Base-by-base conservation (phyloP, 1,284 basidiomycete species). In the Coriolopsis trogii region DNA sequence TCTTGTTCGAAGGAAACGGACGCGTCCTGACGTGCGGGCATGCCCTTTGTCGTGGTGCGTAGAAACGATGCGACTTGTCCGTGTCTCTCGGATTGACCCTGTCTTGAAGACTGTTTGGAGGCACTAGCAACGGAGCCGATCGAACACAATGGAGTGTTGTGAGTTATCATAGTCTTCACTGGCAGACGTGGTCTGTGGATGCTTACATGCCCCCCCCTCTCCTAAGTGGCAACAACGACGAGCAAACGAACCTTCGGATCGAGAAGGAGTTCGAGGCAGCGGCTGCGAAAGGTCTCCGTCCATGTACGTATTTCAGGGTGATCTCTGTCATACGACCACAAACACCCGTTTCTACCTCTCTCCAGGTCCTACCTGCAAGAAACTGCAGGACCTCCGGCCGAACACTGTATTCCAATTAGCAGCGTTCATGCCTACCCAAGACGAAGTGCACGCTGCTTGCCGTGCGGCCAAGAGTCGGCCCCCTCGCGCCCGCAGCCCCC, bases 101-200 rank as follows among this genome's bases (percentile, higher is more conserved):
- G 37, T 28, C 16, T 7, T 7, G 5, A 36, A 82, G 82, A 85
- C 41, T 85, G 84, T 59, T 62, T 78, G 23, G 65, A 78, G 13
- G 77, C 80, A 36, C 61, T 84, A 24, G 71, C 71, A 40, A 77
- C 77, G 40, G 72, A 81, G 4, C 63, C 77, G 1, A 76, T 81
- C 39, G 73, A 68, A 1, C 82, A 83, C 51, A 68, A 84, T 53
- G 81, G 81, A 3, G 72, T 81, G 28, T 85, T 86, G 82, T 84
- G 59, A 45, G 80, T 65, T 1, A 1, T 15, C 5, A 7, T 9
- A n/a, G 15, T 5, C 25, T 24, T 49, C 49, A 50, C 16, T 23
- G 13, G 3, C 33, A 21, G 6, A 18, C 6, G 15, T 41, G 20
- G 16, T 21, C 20, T 15, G 18, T n/a, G 16, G 10, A 7, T 34